Evolutionary conservation across 2,329 filamentous ascomycete species (phyloP).

Genomic region (Trichocomaceae sp.): DNA sequence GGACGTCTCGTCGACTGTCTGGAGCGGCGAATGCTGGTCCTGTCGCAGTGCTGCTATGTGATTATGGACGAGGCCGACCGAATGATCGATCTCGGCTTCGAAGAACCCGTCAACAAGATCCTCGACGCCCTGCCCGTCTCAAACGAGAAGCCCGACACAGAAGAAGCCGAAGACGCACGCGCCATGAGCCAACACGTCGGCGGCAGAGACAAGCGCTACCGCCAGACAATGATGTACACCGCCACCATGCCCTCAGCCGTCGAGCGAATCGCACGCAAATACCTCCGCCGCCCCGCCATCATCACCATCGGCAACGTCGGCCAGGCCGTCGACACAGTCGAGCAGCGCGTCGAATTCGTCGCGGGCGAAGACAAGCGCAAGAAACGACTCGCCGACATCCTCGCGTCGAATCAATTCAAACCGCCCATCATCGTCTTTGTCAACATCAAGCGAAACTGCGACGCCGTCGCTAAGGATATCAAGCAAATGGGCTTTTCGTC

Average conservation of each 20-base stretch:
- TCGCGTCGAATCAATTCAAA: constrained; percentile 69
- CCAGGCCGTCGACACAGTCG: constrained; percentile 94
- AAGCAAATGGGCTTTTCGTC: constrained; percentile 86
- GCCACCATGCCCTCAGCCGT: constrained; percentile 92
- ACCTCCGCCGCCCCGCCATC: constrained; percentile 84
- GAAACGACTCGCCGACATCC: constrained; percentile 88
- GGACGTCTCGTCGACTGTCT: constrained; percentile 97
- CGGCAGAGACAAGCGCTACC: constrained; percentile 65
- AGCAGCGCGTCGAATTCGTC: constrained; percentile 92
- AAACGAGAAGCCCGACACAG: constrained; percentile 92
- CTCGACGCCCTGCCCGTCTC: constrained; percentile 84
- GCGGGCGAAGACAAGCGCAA: constrained; percentile 90
- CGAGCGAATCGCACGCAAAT: constrained; percentile 94
- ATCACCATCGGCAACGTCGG: constrained; percentile 92
- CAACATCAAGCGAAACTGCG: constrained; percentile 99
- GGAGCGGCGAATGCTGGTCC: constrained; percentile 80
- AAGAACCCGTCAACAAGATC: constrained; percentile 96
- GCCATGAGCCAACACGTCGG: constrained; percentile 78
- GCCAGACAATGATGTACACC: constrained; percentile 99
- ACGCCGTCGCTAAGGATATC: constrained; percentile 88
- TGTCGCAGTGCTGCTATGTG: constrained; percentile 94
- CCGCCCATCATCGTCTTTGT: constrained; percentile 98
- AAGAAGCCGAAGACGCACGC: constrained; percentile 77
- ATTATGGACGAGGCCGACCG: constrained; percentile 99
- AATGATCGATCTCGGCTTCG: constrained; percentile 98